These are phyloP conservation scores for Nitzschia putrida DNA, from an alignment of 108 stramenopile species.

Conservation along the genomic window DNA sequence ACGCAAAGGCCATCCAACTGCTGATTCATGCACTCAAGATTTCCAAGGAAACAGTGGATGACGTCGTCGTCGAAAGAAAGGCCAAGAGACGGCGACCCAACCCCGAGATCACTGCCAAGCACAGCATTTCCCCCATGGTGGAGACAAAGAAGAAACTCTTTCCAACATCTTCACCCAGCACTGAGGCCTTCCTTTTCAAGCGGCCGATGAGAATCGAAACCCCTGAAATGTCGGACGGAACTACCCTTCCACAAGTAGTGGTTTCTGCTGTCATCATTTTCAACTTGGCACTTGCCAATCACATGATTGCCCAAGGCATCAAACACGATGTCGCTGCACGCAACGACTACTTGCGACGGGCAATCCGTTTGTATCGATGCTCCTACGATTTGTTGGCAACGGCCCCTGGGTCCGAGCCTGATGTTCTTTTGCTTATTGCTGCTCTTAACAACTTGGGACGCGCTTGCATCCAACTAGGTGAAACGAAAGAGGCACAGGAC, in stretches of 20 bases:
- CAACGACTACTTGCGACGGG: neutral
- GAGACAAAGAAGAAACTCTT: neutral
- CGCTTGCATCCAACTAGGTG: neutral
- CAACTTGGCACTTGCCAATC: constrained; percentile 5
- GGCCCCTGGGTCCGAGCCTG: neutral
- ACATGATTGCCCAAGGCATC: constrained; percentile 1
- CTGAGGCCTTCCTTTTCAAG: neutral
- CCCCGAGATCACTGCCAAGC: neutral
- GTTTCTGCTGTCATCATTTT: constrained; percentile 11
- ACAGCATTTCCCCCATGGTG: neutral
- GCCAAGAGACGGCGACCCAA: too few relatives aligned
- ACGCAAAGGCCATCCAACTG: neutral
- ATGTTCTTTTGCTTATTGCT: constrained; percentile 7
- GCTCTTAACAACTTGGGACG: constrained; percentile 9
- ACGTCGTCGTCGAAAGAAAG: neutral
- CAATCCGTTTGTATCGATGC: constrained; percentile 1
- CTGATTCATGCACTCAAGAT: neutral
- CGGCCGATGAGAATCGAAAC: neutral
- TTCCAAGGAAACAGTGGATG: neutral
- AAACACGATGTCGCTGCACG: neutral
- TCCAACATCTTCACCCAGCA: neutral
- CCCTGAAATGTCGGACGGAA: neutral
- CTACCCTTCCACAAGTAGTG: neutral
- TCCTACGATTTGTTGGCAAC: neutral
- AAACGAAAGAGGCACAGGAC: neutral